Percentiles rank a stretch among this genome's conserved stretches.
phyloP scores from a whole-genome alignment of 805 yeast species.

The Kodamaea fukazawae region DNA sequence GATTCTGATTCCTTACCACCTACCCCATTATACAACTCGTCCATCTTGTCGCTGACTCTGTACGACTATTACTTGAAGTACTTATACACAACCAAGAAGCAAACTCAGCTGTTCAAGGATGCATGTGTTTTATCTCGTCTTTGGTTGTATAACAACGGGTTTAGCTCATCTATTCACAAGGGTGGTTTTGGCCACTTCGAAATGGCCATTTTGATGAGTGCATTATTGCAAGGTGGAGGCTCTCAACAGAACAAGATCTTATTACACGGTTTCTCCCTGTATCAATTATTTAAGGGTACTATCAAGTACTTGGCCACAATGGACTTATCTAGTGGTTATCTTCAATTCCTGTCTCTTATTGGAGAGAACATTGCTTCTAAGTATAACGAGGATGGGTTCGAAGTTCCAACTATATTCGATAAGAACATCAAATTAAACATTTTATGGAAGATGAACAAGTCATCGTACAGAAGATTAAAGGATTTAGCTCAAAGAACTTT shows the following conservation, averaged over 20 bases:
- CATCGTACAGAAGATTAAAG: slow-evolving; percentile 61
- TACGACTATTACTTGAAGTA: slow-evolving; percentile 70
- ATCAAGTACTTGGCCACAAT: slow-evolving; percentile 77
- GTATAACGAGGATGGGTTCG: slow-evolving; percentile 57
- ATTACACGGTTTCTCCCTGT: slow-evolving; percentile 85
- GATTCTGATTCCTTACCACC: slow-evolving; percentile 50
- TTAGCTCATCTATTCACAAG: slow-evolving; percentile 56
- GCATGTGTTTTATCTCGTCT: slow-evolving; percentile 84
- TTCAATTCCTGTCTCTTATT: slow-evolving; percentile 59
- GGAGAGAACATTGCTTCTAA: slow-evolving; percentile 44
- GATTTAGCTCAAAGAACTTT: slow-evolving; percentile 69
- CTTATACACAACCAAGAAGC: slow-evolving; percentile 70
- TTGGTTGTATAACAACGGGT: slow-evolving; percentile 89
- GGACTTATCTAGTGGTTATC: slow-evolving; percentile 65
- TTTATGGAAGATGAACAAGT: slow-evolving; percentile 73
- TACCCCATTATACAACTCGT: slow-evolving; percentile 85
- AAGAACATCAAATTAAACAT: slow-evolving; percentile 74
- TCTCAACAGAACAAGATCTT: slow-evolving; percentile 69
- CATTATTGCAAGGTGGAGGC: slow-evolving; percentile 82
- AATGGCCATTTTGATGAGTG: slow-evolving; percentile 77
- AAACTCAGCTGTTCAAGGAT: slow-evolving; percentile 78
- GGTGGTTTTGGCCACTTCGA: slow-evolving; percentile 95
- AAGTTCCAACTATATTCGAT: slow-evolving; percentile 74
- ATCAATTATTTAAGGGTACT: slow-evolving; percentile 89
- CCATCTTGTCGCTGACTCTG: slow-evolving; percentile 67